Evolutionary conservation across 2,329 filamentous ascomycete species (phyloP), one percentile per base, ranked within the genome.

Genomic region (Exophiala spinifera): DNA sequence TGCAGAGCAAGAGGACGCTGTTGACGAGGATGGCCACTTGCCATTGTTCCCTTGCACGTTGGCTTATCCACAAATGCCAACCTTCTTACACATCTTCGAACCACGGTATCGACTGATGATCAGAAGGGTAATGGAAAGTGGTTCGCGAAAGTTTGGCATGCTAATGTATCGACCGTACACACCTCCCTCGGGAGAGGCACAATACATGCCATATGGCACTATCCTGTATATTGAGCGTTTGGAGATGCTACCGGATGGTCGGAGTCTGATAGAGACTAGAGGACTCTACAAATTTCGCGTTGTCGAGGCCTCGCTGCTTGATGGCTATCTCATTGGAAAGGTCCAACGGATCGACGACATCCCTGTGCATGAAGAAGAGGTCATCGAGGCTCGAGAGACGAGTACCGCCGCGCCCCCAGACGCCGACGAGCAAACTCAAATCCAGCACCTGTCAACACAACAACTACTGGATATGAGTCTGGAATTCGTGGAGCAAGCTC

Each of bases 101-200:
- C 88, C 89, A n/a, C 81, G 88, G 5, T 96, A 96, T 67, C 83
- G 89, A 6, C 77, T 94, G n/a, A 94, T 96, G 89, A 86, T 96
- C 34, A 81, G 87, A 44, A 82, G 90, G 33, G 87, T 84, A 0
- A 75, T 95, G 49, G 86, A 91, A 59, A 75, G 65, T 52, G 83
- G 84, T 0, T 82, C 87, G 56, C 77, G 82, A 13, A 88, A 83
- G 20, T 96, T 96, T 65, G 91, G 91, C 20, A 95, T 96, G 88
- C 80, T 95, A 15, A 79, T 89, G 65, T 84, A 85, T 59, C 88
- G 86, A 61, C 74, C 76, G 43, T 70, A 71, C n/a, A 70, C 74
- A 20, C 66, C 74, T 3, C 81, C 84, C 69, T 69, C 84, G 3
- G 81, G 73, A 45, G 69, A 60, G 53, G 75, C 73, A 1, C 76